A percentile compares a stretch with the other conserved stretches of the same genome.
Evolutionary conservation across 352 stramenopile genomes (phyloP).

Genomic region (Globisporangium apiculatum): DNA sequence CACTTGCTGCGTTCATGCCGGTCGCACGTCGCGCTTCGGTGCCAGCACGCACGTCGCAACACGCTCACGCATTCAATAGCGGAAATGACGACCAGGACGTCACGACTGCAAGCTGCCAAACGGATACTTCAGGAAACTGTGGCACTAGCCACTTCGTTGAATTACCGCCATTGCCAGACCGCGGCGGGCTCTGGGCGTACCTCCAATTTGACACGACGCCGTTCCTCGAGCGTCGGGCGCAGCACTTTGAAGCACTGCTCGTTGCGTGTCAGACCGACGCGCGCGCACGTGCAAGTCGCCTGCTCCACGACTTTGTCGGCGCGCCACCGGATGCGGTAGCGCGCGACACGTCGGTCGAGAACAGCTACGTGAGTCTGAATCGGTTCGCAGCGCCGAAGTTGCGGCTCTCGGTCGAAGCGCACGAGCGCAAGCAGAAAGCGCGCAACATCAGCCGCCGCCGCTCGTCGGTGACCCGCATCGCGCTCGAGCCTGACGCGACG

Average conservation of each 20-base stretch:
- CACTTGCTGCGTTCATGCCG: slow-evolving; percentile 50
- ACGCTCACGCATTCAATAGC: neutral
- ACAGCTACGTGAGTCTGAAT: slow-evolving; percentile 73
- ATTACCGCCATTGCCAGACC: slow-evolving; percentile 55
- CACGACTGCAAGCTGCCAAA: neutral
- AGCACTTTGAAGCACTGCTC: slow-evolving; percentile 67
- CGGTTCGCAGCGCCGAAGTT: slow-evolving; percentile 66
- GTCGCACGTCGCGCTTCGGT: neutral
- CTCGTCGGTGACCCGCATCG: slow-evolving; percentile 21
- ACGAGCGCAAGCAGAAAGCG: slow-evolving; percentile 69
- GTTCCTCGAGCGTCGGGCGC: slow-evolving; percentile 49
- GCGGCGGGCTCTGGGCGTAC: slow-evolving; percentile 68
- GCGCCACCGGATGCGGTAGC: slow-evolving; percentile 52
- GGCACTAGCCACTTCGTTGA: neutral
- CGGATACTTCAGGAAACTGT: no score
- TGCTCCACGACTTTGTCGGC: slow-evolving; percentile 68
- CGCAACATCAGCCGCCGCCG: slow-evolving; percentile 49
- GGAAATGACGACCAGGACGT: slow-evolving; percentile 6
- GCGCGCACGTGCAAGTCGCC: slow-evolving; percentile 33
- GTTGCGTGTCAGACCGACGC: slow-evolving; percentile 41
- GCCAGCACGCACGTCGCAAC: slow-evolving; percentile 9
- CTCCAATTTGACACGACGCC: slow-evolving; percentile 56
- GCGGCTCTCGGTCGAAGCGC: slow-evolving; percentile 58
- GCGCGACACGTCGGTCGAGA: slow-evolving; percentile 46
- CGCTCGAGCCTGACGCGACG: neutral